Evolutionary conservation across 2,329 filamentous ascomycete species (phyloP).

Genomic region (Exophiala xenobiotica): DNA sequence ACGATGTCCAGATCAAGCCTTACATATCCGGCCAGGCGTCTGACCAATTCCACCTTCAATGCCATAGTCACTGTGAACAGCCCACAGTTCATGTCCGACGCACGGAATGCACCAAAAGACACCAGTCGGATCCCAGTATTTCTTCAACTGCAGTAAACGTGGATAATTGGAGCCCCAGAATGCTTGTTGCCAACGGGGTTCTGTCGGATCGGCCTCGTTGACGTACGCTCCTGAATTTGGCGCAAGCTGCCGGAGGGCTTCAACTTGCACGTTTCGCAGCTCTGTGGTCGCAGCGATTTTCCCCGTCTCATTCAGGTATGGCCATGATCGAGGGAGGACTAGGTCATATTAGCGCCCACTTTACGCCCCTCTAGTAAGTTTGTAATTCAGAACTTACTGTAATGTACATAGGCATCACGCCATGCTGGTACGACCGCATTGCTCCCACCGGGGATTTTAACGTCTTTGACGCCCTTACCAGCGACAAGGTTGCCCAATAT

Average conservation of each 20-base stretch:
- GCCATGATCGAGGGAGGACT: constrained; percentile 23
- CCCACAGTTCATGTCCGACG: constrained; percentile 34
- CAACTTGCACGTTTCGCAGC: constrained; percentile 22
- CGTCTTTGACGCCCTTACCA: constrained; percentile 32
- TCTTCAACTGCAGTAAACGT: constrained; percentile 34
- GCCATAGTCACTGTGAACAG: constrained; percentile 17
- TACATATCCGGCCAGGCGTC: constrained; percentile 19
- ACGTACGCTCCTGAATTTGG: constrained; percentile 33
- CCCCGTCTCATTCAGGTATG: constrained; percentile 19
- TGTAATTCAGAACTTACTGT: constrained; percentile 14
- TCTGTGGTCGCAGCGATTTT: constrained; percentile 17
- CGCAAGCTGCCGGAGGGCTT: constrained; percentile 32
- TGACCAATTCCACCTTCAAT: constrained; percentile 21
- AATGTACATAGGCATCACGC: constrained; percentile 36
- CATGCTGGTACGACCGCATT: constrained; percentile 36
- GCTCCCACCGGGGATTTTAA: constrained; percentile 31
- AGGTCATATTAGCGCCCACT: neutral
- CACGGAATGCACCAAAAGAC: constrained; percentile 33
- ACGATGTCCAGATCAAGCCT: neutral
- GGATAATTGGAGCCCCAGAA: constrained; percentile 43
- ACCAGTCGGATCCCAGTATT: constrained; percentile 34
- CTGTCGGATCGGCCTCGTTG: constrained; percentile 40
- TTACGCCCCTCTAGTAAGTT: neutral
- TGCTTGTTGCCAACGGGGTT: constrained; percentile 40
- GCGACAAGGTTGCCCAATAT: constrained; percentile 24